These are phyloP conservation scores for Coemansia sp. DNA, from an alignment of 192 early-diverging fungal genomes.

Conservation along the genomic window DNA sequence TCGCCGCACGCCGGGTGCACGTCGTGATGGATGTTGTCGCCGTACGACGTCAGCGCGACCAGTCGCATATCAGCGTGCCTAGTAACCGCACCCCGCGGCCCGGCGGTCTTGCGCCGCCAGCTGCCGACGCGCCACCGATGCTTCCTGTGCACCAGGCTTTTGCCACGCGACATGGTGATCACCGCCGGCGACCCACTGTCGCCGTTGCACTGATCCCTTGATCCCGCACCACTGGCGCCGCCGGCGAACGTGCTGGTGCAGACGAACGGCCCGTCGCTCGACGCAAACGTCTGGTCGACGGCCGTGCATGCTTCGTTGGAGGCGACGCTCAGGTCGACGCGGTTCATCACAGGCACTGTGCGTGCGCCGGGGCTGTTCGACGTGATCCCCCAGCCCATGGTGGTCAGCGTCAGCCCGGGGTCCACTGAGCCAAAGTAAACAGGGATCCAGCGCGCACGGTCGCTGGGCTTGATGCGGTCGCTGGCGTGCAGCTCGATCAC, in stretches of 20 bases:
- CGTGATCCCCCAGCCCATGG: constrained; percentile 53
- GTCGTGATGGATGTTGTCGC: constrained; percentile 36
- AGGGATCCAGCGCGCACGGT: constrained; percentile 22
- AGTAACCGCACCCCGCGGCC: too few species aligned
- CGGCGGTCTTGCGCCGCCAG: background rate
- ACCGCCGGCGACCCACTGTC: constrained; percentile 45
- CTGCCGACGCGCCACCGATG: background rate
- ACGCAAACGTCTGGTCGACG: constrained; percentile 20
- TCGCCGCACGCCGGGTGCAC: constrained; percentile 42
- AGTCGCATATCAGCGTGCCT: constrained; percentile 13
- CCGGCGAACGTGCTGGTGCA: constrained; percentile 32
- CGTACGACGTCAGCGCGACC: constrained; percentile 50
- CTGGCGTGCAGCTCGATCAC: constrained; percentile 24
- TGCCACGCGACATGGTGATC: constrained; percentile 7
- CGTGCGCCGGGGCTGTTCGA: constrained; percentile 14
- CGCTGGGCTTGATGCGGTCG: constrained; percentile 5
- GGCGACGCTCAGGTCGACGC: constrained; percentile 26
- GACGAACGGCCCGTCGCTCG: constrained; percentile 37
- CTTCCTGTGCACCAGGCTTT: background rate
- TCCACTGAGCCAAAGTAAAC: constrained; percentile 30
- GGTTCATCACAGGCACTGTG: constrained; percentile 27
- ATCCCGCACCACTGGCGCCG: background rate
- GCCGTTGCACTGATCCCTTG: constrained; percentile 46
- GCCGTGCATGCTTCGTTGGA: constrained; percentile 7
- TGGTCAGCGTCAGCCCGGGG: constrained; percentile 12